Base-by-base conservation (phyloP, 768 basidiomycete species). In the Termitomyces sp. region DNA sequence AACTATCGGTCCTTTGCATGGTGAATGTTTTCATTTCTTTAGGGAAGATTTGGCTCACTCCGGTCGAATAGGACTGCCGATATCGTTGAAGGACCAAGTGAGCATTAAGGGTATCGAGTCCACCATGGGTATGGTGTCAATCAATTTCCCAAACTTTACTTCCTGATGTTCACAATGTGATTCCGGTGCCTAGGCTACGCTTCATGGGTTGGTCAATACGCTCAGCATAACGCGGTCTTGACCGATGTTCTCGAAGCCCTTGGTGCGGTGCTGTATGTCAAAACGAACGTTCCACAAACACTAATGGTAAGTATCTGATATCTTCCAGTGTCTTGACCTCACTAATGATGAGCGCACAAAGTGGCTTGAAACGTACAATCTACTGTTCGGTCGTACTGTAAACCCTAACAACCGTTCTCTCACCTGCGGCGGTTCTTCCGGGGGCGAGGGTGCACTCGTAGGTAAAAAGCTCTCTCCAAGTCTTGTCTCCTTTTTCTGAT, bases 381-480 rank as follows among this genome's bases (percentile, higher is more conserved):
- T 85, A 59, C 75, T 93, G 33, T 94, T 88, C 64, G 92, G 92
- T 2, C 77, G 89, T 55, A 94, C 93, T 0, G 65, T 73, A 18
- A 93, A 93, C 64, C 92, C 92, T 0, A 74, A 79, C 67, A 92
- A 93, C 67, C 81, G 87, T 12, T 77, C 78, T n/a, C 74, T 91
- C 44, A 91, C 88, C 4, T 72, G 76, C 4, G 92, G 92, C 14
- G 93, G 93, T 3, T 93, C 90, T 0, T 89, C 87, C 3, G 93
- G 93, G 5, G 93, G 93, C 32, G 93, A 95, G 73, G 88, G 88
- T 42, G 89, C 91, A 0, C 78, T 95, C 8, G 63, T 93, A 39
- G 85, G 84, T 66, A 63, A 5, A 33, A n/a, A n/a, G n/a, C n/a
- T n/a, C n/a, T 34, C 16, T 26, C 9, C 27, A 20, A 20, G 9